Evolutionary conservation across 768 basidiomycete species (phyloP).

Genomic region (Lactifluus volemus): DNA sequence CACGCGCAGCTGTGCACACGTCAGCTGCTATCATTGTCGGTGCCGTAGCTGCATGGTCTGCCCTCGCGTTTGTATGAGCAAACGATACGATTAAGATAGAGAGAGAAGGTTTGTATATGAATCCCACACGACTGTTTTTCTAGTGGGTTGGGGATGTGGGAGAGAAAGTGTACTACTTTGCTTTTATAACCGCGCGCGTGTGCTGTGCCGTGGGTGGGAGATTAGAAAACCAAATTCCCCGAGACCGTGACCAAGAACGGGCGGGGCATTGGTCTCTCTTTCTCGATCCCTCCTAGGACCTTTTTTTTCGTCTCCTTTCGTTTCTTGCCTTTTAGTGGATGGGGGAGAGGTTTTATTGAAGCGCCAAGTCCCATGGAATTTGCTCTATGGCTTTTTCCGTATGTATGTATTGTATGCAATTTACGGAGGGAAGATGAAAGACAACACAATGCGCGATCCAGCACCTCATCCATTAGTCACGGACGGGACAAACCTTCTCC

Average conservation of each 20-base stretch:
- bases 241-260: background rate
- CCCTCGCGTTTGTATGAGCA: conserved; percentile 37
- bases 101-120: background rate
- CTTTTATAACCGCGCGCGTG: too few species aligned
- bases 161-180: background rate
- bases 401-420: conserved; percentile 16
- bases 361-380: background rate
- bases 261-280: background rate
- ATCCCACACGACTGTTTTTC: background rate
- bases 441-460: too few species aligned
- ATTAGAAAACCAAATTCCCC: background rate
- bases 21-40: conserved; percentile 56
- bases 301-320: background rate
- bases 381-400: conserved; percentile 3
- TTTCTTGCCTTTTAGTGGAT: background rate
- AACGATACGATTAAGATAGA: background rate
- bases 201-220: background rate
- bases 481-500: too few species aligned
- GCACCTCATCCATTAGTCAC: too few species aligned
- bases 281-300: background rate
- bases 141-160: background rate
- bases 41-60: conserved; percentile 65
- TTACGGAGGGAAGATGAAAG: background rate
- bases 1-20: conserved; percentile 42
- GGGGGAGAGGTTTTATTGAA: background rate